These are phyloP conservation scores for Globisporangium cystogenes DNA, from an alignment of 352 stramenopile genomes.

Conservation along the genomic window DNA sequence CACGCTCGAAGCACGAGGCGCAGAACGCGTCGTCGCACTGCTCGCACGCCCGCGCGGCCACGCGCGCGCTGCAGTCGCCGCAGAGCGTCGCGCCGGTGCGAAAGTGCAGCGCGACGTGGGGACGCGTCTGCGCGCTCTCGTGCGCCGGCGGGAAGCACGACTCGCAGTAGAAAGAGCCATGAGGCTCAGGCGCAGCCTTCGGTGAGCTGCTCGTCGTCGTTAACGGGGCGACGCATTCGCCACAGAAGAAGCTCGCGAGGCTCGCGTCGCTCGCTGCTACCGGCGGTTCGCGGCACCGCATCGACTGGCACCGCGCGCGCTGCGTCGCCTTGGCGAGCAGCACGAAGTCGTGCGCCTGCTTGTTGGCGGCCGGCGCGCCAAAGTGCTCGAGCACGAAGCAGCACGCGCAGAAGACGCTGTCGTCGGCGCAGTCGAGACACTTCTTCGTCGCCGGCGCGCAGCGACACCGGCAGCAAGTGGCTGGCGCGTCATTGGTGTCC, in stretches of 20 bases:
- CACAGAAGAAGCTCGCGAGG: slow-evolving; percentile 39
- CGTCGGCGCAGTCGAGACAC: slow-evolving; percentile 46
- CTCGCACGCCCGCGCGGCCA: slow-evolving; percentile 44
- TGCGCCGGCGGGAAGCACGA: slow-evolving; percentile 44
- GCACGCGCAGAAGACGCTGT: slow-evolving; percentile 29
- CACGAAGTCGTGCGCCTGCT: slow-evolving; percentile 51
- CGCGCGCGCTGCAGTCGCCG: slow-evolving; percentile 33
- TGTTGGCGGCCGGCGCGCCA: slow-evolving; percentile 2
- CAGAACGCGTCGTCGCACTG: slow-evolving; percentile 68
- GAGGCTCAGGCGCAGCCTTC: not conserved
- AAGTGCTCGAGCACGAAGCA: slow-evolving; percentile 58
- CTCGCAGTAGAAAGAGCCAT: slow-evolving; percentile 61
- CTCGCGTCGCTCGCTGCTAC: slow-evolving; percentile 2
- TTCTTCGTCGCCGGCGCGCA: slow-evolving; percentile 30
- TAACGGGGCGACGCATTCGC: slow-evolving; percentile 19
- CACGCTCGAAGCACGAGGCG: slow-evolving; percentile 33
- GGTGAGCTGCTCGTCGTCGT: not conserved
- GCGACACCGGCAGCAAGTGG: slow-evolving; percentile 37
- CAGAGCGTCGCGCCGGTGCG: slow-evolving; percentile 40
- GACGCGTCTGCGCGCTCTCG: slow-evolving; percentile 31
- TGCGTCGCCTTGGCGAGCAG: slow-evolving; percentile 19
- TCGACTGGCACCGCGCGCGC: slow-evolving; percentile 28
- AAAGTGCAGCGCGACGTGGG: slow-evolving; percentile 52
- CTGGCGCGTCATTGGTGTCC: too few relatives aligned
- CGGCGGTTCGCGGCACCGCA: slow-evolving; percentile 10